These are phyloP conservation scores for Hermanozyma aechmeae DNA, from an alignment of 805 yeast species.

Conservation along the genomic window DNA sequence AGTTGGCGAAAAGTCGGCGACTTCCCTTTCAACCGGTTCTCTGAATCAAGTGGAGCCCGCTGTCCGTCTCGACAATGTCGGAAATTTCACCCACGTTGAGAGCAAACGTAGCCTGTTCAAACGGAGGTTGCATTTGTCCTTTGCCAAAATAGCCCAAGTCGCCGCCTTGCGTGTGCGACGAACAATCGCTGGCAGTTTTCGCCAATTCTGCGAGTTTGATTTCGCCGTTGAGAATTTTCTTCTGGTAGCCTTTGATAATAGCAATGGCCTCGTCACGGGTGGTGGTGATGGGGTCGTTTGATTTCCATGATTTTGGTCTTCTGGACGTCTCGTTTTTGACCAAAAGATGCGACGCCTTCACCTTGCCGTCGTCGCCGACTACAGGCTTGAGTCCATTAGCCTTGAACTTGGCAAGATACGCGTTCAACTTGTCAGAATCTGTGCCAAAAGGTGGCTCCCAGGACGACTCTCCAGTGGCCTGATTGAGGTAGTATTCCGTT, in stretches of 20 bases:
- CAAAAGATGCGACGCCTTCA: slow-evolving; percentile 74
- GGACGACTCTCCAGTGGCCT: slow-evolving; percentile 58
- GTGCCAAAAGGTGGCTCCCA: slow-evolving; percentile 93
- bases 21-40: slow-evolving; percentile 75
- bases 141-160: slow-evolving; percentile 83
- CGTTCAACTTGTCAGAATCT: slow-evolving; percentile 47
- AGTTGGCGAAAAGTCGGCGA: too few relatives aligned
- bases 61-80: slow-evolving; percentile 76
- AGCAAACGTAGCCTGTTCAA: slow-evolving; percentile 80
- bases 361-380: slow-evolving; percentile 38
- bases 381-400: slow-evolving; percentile 37
- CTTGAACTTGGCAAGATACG: slow-evolving; percentile 39
- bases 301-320: slow-evolving; percentile 89
- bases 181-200: slow-evolving; percentile 76
- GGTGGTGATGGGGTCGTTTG: slow-evolving; percentile 59
- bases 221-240: slow-evolving; percentile 54
- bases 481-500: slow-evolving; percentile 75
- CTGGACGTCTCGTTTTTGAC: slow-evolving; percentile 78
- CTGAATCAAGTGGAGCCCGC: slow-evolving; percentile 85
- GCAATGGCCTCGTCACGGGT: slow-evolving; percentile 77
- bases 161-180: slow-evolving; percentile 79
- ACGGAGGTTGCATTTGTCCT: slow-evolving; percentile 93
- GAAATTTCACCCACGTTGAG: slow-evolving; percentile 78
- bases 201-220: slow-evolving; percentile 66
- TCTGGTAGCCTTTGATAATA: slow-evolving; percentile 47